Evolutionary conservation across 163 green algal genomes (phyloP).

Genomic region (Volvox carteri): DNA sequence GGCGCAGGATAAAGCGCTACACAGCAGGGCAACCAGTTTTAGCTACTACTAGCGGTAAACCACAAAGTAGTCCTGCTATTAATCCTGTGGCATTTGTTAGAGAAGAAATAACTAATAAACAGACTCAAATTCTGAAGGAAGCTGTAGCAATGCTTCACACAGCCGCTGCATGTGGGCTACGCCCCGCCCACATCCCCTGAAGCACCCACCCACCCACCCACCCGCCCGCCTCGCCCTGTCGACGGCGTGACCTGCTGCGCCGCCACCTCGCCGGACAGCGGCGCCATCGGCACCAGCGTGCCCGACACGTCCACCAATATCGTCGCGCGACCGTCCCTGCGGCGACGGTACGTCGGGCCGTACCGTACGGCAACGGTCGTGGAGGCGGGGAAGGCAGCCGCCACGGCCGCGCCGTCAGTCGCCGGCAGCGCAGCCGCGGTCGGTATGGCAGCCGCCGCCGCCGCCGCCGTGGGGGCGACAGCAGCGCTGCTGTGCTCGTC

Average conservation of each 20-base stretch:
- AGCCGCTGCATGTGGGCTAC: not conserved
- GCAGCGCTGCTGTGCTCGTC: not conserved
- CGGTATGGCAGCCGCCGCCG: not conserved
- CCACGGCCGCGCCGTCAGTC: not conserved
- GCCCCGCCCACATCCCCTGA: too few relatives aligned
- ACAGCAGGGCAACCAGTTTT: too few relatives aligned
- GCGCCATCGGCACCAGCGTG: not conserved
- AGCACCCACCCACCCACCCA: not conserved
- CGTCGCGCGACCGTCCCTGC: not conserved
- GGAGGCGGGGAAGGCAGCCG: not conserved
- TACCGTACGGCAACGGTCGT: conserved; percentile 10
- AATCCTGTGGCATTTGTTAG: too few relatives aligned
- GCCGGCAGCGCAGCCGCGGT: not conserved
- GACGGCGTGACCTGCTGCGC: not conserved
- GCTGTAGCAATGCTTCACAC: too few relatives aligned
- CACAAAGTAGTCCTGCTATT: too few relatives aligned
- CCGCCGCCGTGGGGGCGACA: not conserved
- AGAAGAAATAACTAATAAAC: too few relatives aligned
- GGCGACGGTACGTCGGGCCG: conserved; percentile 25
- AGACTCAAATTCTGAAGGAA: too few relatives aligned
- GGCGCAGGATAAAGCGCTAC: too few relatives aligned
- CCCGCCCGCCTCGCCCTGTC: not conserved
- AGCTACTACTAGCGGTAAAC: too few relatives aligned
- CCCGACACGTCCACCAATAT: conserved; percentile 20
- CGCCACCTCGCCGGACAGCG: not conserved